These are phyloP conservation scores for Wickerhamomyces bovis DNA, from an alignment of 805 yeast species.

Conservation along the genomic window DNA sequence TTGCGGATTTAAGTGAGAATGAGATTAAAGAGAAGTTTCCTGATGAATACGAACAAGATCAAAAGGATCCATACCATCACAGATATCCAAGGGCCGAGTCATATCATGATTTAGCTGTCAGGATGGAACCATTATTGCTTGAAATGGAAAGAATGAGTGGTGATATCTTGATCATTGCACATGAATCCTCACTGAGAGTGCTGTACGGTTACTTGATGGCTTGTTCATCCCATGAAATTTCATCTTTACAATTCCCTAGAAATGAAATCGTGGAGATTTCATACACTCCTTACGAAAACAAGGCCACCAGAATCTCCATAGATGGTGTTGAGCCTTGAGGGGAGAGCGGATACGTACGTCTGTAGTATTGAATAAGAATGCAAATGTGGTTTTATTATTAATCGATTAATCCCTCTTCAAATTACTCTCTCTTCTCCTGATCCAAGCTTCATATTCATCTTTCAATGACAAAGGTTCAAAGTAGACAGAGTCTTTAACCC, in stretches of 20 bases:
- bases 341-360: background rate
- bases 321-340: conserved; percentile 12
- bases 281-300: conserved; percentile 79
- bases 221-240: conserved; percentile 80
- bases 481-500: conserved; percentile 57
- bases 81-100: conserved; percentile 90
- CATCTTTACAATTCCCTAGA: conserved; percentile 68
- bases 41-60: conserved; percentile 58
- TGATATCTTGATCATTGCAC: conserved; percentile 86
- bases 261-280: conserved; percentile 82
- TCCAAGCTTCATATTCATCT: conserved; percentile 39
- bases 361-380: background rate
- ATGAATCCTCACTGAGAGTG: conserved; percentile 83
- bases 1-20: conserved; percentile 59
- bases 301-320: conserved; percentile 47
- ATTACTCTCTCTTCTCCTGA: conserved; percentile 16
- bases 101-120: conserved; percentile 91
- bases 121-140: conserved; percentile 86
- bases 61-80: conserved; percentile 84
- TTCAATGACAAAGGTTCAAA: conserved; percentile 39
- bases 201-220: conserved; percentile 95
- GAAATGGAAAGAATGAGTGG: conserved; percentile 92
- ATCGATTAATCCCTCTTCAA: background rate
- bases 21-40: conserved; percentile 60
- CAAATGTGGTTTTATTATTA: background rate